Evolutionary conservation across 352 stramenopile species (phyloP).

Genomic region (Phytophthora fragariaefolia): DNA sequence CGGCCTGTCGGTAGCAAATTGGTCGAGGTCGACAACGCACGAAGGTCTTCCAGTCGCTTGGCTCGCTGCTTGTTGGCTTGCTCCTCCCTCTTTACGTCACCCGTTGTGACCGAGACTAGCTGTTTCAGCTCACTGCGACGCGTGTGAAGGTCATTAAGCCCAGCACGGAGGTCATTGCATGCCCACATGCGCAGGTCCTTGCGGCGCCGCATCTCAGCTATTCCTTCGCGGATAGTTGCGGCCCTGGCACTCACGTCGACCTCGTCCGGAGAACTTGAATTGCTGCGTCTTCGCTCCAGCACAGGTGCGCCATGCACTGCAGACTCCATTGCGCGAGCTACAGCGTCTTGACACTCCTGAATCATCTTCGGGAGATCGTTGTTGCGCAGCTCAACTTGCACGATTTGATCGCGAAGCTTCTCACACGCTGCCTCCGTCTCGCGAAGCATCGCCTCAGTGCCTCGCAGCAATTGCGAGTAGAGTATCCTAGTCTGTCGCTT

Average conservation of each 20-base stretch:
- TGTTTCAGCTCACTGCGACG: slow-evolving; percentile 71
- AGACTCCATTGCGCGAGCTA: slow-evolving; percentile 27
- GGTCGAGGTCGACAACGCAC: slow-evolving; percentile 15
- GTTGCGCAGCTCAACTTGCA: slow-evolving; percentile 31
- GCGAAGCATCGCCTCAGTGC: slow-evolving; percentile 35
- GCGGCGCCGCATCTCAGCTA: slow-evolving; percentile 47
- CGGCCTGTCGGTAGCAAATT: slow-evolving; percentile 19
- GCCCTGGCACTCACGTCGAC: slow-evolving; percentile 18
- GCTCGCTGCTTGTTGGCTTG: slow-evolving; percentile 56
- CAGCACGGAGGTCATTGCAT: slow-evolving; percentile 55
- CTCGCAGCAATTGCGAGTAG: slow-evolving; percentile 45
- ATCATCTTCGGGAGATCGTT: slow-evolving; percentile 44
- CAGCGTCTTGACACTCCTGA: slow-evolving; percentile 29
- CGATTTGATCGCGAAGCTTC: slow-evolving; percentile 26
- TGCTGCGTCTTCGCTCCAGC: neutral
- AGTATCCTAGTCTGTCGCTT: slow-evolving; percentile 23
- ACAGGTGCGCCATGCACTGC: slow-evolving; percentile 2
- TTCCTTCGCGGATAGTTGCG: slow-evolving; percentile 45
- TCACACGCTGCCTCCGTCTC: slow-evolving; percentile 30
- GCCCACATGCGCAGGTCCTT: slow-evolving; percentile 61
- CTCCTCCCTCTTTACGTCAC: slow-evolving; percentile 67
- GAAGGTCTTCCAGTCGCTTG: slow-evolving; percentile 57
- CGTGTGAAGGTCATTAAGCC: slow-evolving; percentile 63
- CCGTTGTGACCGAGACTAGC: slow-evolving; percentile 44
- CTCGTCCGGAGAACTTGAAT: neutral